phyloP scores from a whole-genome alignment of 2,329 filamentous ascomycete genomes.

The Fusarium pseudocircinatum region DNA sequence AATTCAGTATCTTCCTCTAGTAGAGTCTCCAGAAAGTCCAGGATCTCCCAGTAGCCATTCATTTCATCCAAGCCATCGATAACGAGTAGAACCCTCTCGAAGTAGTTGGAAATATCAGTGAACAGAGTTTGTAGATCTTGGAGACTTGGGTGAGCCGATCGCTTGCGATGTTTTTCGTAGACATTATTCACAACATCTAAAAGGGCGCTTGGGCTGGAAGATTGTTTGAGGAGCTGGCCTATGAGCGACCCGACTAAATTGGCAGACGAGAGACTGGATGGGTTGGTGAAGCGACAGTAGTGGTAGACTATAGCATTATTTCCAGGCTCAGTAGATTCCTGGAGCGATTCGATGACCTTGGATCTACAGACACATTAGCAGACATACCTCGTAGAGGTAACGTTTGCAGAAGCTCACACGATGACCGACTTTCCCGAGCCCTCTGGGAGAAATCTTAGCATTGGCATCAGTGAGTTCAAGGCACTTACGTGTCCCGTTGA shows the following conservation, averaged over 20 bases:
- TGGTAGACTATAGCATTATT: background rate
- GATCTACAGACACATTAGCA: background rate
- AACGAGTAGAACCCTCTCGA: background rate
- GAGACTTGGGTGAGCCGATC: background rate
- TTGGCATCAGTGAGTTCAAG: accelerated
- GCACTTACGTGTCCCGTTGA: background rate
- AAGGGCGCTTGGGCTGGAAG: background rate
- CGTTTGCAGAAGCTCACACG: accelerated
- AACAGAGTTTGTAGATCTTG: background rate
- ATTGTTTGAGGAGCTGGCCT: background rate
- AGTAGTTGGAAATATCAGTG: background rate
- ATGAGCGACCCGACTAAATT: background rate
- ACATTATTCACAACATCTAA: background rate
- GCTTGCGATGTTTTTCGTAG: background rate
- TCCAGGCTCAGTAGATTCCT: background rate
- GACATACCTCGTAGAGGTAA: accelerated
- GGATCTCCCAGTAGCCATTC: background rate
- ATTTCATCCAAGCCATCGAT: background rate
- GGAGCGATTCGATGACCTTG: background rate
- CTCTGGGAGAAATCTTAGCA: accelerated
- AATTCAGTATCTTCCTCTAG: background rate
- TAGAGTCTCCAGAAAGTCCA: background rate
- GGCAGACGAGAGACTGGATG: background rate
- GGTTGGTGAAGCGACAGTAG: background rate
- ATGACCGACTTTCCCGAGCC: background rate